These are phyloP conservation scores for Aspergillus luchuensis DNA, from an alignment of 2,329 filamentous ascomycete genomes.

Conservation along the genomic window DNA sequence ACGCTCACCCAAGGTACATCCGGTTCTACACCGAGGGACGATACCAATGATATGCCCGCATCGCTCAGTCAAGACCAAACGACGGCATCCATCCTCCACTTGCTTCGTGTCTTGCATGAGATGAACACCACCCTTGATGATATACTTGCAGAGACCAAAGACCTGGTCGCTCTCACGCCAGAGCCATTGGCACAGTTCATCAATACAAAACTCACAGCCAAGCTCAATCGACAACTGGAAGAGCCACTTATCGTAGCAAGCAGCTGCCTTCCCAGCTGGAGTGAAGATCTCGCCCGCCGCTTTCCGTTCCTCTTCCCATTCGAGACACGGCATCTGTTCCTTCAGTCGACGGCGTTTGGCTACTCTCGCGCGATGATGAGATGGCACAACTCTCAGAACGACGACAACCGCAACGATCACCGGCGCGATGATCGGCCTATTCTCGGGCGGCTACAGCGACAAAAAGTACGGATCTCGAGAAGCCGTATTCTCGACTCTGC, in stretches of 20 bases:
- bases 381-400: constrained; percentile 89
- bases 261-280: constrained; percentile 94
- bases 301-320: constrained; percentile 99
- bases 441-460: constrained; percentile 85
- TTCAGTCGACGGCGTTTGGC: constrained; percentile 97
- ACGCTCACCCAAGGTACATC: constrained; percentile 60
- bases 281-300: constrained; percentile 86
- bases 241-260: constrained; percentile 96
- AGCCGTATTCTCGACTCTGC: constrained; percentile 95
- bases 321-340: constrained; percentile 92
- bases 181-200: constrained; percentile 93
- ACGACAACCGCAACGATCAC: constrained; percentile 78
- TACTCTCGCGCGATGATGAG: constrained; percentile 96
- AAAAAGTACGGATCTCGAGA: constrained; percentile 96
- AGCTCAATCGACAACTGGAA: constrained; percentile 93
- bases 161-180: constrained; percentile 68
- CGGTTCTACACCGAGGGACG: constrained; percentile 53
- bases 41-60: constrained; percentile 66
- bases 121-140: constrained; percentile 93
- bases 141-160: constrained; percentile 76
- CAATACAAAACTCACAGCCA: constrained; percentile 96
- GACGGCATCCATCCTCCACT: constrained; percentile 80
- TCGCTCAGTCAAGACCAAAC: constrained; percentile 82
- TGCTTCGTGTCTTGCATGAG: constrained; percentile 88
- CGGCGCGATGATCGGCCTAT: constrained; percentile 87